Evolutionary conservation across 306 rosid genomes (phyloP).

Genomic region (Dryas drummondii): DNA sequence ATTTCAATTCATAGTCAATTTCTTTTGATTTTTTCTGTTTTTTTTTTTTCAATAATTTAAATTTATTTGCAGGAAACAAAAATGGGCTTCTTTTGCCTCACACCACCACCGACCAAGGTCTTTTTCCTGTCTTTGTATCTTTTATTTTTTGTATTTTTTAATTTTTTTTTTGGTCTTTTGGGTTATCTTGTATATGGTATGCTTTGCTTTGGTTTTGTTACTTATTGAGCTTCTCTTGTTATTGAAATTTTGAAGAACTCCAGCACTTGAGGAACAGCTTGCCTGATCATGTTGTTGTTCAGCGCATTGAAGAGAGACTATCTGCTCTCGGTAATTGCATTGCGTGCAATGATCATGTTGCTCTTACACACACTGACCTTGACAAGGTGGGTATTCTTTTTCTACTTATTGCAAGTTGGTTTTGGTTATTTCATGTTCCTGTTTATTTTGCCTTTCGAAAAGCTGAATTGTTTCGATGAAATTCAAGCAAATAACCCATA

Average conservation of each 20-base stretch:
- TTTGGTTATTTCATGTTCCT: background rate
- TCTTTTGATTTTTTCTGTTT: background rate
- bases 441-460: background rate
- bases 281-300: conserved; percentile 89
- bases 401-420: background rate
- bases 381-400: conserved; percentile 73
- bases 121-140: background rate
- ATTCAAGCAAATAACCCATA: background rate
- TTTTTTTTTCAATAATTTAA: background rate
- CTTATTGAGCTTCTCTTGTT: conserved; percentile 8
- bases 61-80: conserved; percentile 64
- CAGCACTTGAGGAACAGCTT: conserved; percentile 93
- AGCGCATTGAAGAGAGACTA: conserved; percentile 81
- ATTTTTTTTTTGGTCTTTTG: background rate
- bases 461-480: background rate
- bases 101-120: conserved; percentile 91
- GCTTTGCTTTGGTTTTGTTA: background rate
- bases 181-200: background rate
- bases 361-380: conserved; percentile 92
- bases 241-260: conserved; percentile 56
- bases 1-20: background rate
- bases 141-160: background rate
- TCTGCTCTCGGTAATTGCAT: conserved; percentile 95
- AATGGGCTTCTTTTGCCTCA: conserved; percentile 97
- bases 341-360: conserved; percentile 94